Evolutionary conservation across 1,139 yeast species (phyloP), one percentile per base, ranked within the genome.

Genomic region (Suhomyces bribrorum): DNA sequence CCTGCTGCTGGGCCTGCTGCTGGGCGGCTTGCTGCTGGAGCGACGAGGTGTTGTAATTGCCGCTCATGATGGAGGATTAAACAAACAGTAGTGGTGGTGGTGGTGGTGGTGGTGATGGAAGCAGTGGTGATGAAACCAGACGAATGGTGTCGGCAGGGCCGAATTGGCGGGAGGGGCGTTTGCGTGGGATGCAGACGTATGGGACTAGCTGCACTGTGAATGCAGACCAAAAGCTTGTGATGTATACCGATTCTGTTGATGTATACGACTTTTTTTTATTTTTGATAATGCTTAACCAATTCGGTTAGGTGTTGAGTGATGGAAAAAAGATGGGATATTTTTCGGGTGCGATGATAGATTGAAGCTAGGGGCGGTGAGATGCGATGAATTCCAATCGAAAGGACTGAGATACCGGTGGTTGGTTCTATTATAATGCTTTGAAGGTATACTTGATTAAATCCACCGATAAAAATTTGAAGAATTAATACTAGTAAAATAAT

Each of bases 11-110:
- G 24, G 29, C 35, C 24, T 38, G 41, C 18, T 37, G 53, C 27
- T 48, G 52, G 14, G 33, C 38, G 22, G 27, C 31, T 14, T 32
- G 40, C 24, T 41, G 45, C 27, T 41, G 45, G 16, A 32, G 37
- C 32, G 37, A 34, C 15, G 39, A 32, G 17, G 43, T 13, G 38
- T 45, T 45, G 40, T 46, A 47, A 36, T 45, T 46, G 17, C 49
- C 46, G 38, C 47, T 48, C 50, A 47, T 48, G 13, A 17, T 20
- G 23, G 23, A 8, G 8, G 23, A 5, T 3, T 20, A n/a, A n/a
- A n/a, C n/a, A n/a, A n/a, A n/a, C n/a, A n/a, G n/a, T n/a, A n/a
- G n/a, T n/a, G n/a, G n/a, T n/a, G n/a, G n/a, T n/a, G n/a, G n/a
- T n/a, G n/a, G n/a, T n/a, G n/a, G n/a, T n/a, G n/a, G n/a, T n/a